These are phyloP conservation scores for Ulvella scutata DNA, from an alignment of 139 green algal species.

Conservation along the genomic window DNA sequence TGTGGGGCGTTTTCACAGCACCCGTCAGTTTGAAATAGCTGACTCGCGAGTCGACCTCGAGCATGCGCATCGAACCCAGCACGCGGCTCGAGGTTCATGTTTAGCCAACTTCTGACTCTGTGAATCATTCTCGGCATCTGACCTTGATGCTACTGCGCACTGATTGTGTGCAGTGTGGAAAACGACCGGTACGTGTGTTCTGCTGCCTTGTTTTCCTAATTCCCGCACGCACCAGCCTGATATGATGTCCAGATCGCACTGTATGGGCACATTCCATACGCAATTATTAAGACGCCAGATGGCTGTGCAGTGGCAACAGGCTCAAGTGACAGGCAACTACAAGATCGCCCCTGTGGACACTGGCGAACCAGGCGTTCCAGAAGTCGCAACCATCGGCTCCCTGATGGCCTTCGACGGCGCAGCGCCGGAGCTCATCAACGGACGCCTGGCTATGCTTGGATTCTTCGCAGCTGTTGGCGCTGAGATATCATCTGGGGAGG, in stretches of 20 bases:
- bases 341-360: not conserved
- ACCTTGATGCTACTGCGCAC: not conserved
- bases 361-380: not conserved
- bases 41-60: not conserved
- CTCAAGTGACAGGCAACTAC: not conserved
- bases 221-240: not conserved
- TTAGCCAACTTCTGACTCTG: not conserved
- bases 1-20: not conserved
- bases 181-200: not conserved
- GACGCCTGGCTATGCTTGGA: slow-evolving; percentile 43
- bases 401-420: not conserved
- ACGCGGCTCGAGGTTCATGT: not conserved
- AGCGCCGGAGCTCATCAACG: slow-evolving; percentile 25
- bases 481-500: slow-evolving; percentile 30
- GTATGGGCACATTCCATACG: not conserved
- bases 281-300: not conserved
- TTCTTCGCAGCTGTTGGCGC: slow-evolving; percentile 38
- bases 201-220: not conserved
- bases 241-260: too few relatives aligned
- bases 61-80: not conserved
- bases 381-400: not conserved
- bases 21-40: not conserved
- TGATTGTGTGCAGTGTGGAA: not conserved
- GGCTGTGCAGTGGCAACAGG: not conserved
- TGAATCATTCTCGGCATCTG: not conserved